Conservation (phyloP, 495 filamentous ascomycete species). For the Aspergillus nidulans region DNA sequence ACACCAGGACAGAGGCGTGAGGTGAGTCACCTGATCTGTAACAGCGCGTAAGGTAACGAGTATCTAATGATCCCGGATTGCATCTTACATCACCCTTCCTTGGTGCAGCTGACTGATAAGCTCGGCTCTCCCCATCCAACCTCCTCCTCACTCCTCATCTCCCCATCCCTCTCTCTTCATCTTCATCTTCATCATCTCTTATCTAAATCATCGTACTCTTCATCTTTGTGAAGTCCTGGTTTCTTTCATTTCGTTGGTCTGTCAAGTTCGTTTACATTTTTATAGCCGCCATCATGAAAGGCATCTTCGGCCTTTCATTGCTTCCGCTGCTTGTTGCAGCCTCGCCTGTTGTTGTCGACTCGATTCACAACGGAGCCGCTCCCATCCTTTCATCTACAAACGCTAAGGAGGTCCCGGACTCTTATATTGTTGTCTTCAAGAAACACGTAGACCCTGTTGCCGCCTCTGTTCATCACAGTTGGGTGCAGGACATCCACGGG, state of each 20-base stretch:
- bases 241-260: slow-evolving; percentile 20
- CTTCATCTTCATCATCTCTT: slow-evolving; percentile 22
- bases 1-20: too few species aligned
- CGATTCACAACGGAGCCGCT: slow-evolving; percentile 81
- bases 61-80: slow-evolving; percentile 26
- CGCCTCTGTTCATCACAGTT: slow-evolving; percentile 75
- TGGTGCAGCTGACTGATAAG: slow-evolving; percentile 18
- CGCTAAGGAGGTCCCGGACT: slow-evolving; percentile 75
- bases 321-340: slow-evolving; percentile 66
- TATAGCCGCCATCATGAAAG: slow-evolving; percentile 66
- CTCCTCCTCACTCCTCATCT: slow-evolving; percentile 16
- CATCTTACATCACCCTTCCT: slow-evolving; percentile 29
- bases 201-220: slow-evolving; percentile 13
- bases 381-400: slow-evolving; percentile 80
- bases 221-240: slow-evolving; percentile 16
- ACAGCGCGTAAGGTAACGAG: slow-evolving; percentile 28
- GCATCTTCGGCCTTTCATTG: slow-evolving; percentile 57
- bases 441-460: slow-evolving; percentile 70
- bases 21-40: slow-evolving; percentile 23
- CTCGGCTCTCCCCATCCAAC: slow-evolving; percentile 25
- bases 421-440: slow-evolving; percentile 98
- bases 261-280: slow-evolving; percentile 26
- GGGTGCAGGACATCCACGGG: slow-evolving; percentile 76
- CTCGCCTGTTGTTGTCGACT: slow-evolving; percentile 70
- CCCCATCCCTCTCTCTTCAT: slow-evolving; percentile 6